phyloP scores from a whole-genome alignment of 345 rosid species.

The Linum lewisii region DNA sequence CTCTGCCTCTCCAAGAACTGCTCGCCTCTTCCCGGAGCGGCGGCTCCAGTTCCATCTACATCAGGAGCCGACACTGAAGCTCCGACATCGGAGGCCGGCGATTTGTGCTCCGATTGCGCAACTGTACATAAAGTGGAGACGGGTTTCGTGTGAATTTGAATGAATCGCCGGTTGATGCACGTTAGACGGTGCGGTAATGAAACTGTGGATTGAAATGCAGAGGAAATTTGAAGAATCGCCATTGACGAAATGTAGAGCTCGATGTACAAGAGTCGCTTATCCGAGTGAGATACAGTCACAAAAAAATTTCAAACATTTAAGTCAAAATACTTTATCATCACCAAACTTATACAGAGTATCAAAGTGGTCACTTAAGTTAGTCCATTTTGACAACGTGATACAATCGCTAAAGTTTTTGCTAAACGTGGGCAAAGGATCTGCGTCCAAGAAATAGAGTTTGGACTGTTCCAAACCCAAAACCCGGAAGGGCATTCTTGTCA shows the following conservation, averaged over 20 bases:
- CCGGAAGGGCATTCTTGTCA: too few species aligned
- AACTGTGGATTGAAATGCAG: conserved; percentile 34
- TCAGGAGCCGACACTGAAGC: conserved; percentile 21
- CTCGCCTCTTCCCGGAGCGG: conserved; percentile 68
- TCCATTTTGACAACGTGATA: too few species aligned
- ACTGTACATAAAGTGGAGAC: conserved; percentile 31
- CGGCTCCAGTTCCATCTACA: conserved; percentile 57
- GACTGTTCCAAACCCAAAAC: too few species aligned
- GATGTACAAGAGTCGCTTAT: too few species aligned
- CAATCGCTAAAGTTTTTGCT: too few species aligned
- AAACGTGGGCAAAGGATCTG: too few species aligned
- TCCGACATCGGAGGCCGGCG: conserved; percentile 21
- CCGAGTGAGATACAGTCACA: too few species aligned
- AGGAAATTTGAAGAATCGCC: conserved; percentile 50
- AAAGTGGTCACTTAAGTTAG: too few species aligned
- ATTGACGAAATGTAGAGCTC: conserved; percentile 17
- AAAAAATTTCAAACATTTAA: too few species aligned
- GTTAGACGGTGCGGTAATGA: conserved; percentile 32
- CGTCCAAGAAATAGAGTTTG: too few species aligned
- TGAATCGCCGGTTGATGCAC: conserved; percentile 21
- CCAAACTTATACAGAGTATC: too few species aligned
- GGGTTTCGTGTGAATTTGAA: conserved; percentile 21
- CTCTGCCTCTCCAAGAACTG: conserved; percentile 53
- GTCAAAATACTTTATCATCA: too few species aligned
- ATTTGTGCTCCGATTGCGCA: conserved; percentile 8